These are phyloP conservation scores for Parachaetomium inaequale DNA, from an alignment of 495 filamentous ascomycete species.

Conservation along the genomic window DNA sequence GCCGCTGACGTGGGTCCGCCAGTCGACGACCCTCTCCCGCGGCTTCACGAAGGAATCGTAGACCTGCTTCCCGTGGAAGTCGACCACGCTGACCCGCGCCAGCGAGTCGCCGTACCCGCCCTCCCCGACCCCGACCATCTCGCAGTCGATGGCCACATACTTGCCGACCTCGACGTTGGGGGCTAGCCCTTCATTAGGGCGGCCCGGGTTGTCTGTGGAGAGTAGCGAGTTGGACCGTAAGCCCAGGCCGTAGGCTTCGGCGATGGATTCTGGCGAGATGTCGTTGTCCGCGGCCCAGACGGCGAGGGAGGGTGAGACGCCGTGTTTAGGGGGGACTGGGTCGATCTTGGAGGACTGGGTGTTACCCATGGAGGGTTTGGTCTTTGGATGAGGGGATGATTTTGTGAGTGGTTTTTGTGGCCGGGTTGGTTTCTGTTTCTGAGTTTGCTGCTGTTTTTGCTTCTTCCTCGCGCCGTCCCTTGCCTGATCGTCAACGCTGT, in stretches of 20 bases:
- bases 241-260: constrained; percentile 54
- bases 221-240: constrained; percentile 33
- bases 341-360: constrained; percentile 35
- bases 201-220: constrained; percentile 17
- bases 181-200: constrained; percentile 52
- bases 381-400: neutral
- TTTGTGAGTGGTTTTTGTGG: neutral
- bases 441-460: constrained; percentile 2
- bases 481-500: constrained; percentile 32
- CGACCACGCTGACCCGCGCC: constrained; percentile 82
- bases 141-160: constrained; percentile 91
- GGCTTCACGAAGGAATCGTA: constrained; percentile 89
- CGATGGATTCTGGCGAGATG: constrained; percentile 57
- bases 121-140: constrained; percentile 92
- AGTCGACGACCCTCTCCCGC: constrained; percentile 75
- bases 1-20: constrained; percentile 80
- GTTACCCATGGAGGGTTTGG: constrained; percentile 32
- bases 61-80: constrained; percentile 84
- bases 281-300: constrained; percentile 55
- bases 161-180: constrained; percentile 60
- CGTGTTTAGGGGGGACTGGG: constrained; percentile 23
- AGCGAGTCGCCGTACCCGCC: constrained; percentile 64
- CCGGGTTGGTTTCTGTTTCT: neutral
- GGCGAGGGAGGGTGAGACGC: constrained; percentile 39
- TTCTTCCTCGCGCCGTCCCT: constrained; percentile 20